Conservation (phyloP, 768 basidiomycete species). For the Amanita inopinata region DNA sequence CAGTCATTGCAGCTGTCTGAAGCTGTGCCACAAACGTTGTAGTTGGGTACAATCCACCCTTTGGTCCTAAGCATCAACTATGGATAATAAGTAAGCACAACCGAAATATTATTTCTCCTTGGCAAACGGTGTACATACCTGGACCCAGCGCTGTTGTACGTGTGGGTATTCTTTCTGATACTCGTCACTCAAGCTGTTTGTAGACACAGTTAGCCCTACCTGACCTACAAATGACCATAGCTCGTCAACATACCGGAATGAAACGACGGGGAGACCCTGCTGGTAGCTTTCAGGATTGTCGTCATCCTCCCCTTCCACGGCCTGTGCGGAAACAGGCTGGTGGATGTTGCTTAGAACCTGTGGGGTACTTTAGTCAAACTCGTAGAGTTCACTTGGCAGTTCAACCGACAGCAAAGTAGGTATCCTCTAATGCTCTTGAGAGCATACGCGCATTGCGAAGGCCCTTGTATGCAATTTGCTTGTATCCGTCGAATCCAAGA, state of each 20-base stretch:
- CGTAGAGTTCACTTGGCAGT: no score
- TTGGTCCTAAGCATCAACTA: constrained; percentile 37
- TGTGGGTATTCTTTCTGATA: constrained; percentile 42
- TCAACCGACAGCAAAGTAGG: constrained; percentile 33
- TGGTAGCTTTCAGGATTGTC: constrained; percentile 39
- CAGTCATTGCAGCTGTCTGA: not conserved
- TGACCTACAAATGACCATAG: not conserved
- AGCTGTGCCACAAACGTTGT: constrained; percentile 24
- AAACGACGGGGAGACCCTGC: constrained; percentile 51
- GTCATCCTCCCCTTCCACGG: constrained; percentile 15
- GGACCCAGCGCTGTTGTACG: constrained; percentile 44
- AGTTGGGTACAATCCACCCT: constrained; percentile 58
- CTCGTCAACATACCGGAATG: constrained; percentile 30
- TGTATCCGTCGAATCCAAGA: constrained; percentile 47
- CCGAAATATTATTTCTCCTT: not conserved
- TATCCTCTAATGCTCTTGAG: constrained; percentile 44
- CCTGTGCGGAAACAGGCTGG: constrained; percentile 20
- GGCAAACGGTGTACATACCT: constrained; percentile 19
- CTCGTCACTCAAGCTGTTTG: constrained; percentile 34
- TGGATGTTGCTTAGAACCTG: constrained; percentile 44
- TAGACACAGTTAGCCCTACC: not conserved
- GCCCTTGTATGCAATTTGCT: constrained; percentile 33
- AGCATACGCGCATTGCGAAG: constrained; percentile 48
- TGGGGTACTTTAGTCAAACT: not conserved
- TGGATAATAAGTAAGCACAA: not conserved